Percentiles rank a stretch among this genome's conserved stretches.
Conservation (phyloP, 495 filamentous ascomycete genomes). For the Penicillium subrubescens region DNA sequence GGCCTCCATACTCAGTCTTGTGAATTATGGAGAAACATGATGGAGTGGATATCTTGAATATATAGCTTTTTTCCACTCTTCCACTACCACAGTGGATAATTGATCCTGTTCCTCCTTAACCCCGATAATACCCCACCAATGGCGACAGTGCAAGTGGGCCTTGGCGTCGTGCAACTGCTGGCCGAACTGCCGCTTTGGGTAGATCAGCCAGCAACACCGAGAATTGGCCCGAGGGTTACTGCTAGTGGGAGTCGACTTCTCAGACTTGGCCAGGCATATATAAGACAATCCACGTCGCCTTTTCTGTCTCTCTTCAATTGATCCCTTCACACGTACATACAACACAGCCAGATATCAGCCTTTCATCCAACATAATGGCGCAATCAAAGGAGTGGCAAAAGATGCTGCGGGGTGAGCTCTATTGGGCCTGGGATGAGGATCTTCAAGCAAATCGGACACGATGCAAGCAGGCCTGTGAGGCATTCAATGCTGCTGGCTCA, state of each 20-base stretch:
- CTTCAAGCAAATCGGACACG: conserved; percentile 56
- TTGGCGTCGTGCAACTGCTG: not conserved
- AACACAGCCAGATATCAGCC: not conserved
- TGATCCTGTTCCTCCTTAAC: no score
- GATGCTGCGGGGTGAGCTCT: conserved; percentile 43
- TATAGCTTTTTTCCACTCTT: no score
- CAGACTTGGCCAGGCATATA: no score
- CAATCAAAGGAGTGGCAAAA: conserved; percentile 41
- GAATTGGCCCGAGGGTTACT: not conserved
- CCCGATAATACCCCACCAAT: not conserved
- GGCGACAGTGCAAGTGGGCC: not conserved
- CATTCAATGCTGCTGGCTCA: conserved; percentile 61
- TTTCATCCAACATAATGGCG: conserved; percentile 19
- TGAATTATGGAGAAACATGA: no score
- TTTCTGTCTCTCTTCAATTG: not conserved
- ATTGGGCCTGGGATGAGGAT: conserved; percentile 54
- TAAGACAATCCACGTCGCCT: not conserved
- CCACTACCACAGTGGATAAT: no score
- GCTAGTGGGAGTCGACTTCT: not conserved
- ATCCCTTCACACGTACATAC: not conserved
- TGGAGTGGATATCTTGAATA: no score
- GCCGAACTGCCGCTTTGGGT: conserved; percentile 1
- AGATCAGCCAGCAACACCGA: not conserved
- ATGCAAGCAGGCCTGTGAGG: conserved; percentile 58
- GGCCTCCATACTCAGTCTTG: no score